A percentile compares a stretch with the other conserved stretches of the same genome.
Evolutionary conservation across 2,329 filamentous ascomycete species (phyloP).

Genomic region (Colletotrichum costaricense): DNA sequence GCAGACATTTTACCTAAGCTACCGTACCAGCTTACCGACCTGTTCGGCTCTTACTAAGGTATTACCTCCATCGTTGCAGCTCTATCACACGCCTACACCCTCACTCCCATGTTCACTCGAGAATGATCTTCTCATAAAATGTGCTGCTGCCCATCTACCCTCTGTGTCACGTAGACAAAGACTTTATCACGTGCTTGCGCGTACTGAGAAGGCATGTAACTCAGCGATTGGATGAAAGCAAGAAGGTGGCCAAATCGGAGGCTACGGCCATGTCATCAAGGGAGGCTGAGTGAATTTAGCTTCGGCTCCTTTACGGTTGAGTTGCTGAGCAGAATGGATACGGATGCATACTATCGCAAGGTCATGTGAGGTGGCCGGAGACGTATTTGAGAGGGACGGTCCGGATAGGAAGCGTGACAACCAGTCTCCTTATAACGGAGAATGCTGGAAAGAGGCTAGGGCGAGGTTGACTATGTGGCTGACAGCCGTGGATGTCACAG

Average conservation of each 20-base stretch:
- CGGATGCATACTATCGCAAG: background rate
- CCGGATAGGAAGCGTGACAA: background rate
- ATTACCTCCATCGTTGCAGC: background rate
- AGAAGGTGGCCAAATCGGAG: background rate
- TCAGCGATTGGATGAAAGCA: no score
- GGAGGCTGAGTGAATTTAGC: slow-evolving; percentile 3
- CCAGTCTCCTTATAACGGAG: background rate
- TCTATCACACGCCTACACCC: no score
- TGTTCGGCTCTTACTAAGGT: no score
- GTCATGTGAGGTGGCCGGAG: background rate
- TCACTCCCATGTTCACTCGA: background rate
- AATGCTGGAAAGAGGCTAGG: background rate
- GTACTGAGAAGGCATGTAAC: no score
- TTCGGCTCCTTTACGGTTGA: background rate
- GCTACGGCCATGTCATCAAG: background rate
- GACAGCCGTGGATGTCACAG: background rate
- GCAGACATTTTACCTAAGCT: background rate
- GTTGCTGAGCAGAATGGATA: background rate
- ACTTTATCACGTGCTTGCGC: no score
- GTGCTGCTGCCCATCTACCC: background rate
- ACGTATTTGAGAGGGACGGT: background rate
- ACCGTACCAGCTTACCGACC: no score
- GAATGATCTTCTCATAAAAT: background rate
- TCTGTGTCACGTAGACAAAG: no score
- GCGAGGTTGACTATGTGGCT: background rate